A percentile compares a stretch with the other conserved stretches of the same genome.
phyloP scores from a whole-genome alignment of 768 basidiomycete genomes.

The Russula abietina region DNA sequence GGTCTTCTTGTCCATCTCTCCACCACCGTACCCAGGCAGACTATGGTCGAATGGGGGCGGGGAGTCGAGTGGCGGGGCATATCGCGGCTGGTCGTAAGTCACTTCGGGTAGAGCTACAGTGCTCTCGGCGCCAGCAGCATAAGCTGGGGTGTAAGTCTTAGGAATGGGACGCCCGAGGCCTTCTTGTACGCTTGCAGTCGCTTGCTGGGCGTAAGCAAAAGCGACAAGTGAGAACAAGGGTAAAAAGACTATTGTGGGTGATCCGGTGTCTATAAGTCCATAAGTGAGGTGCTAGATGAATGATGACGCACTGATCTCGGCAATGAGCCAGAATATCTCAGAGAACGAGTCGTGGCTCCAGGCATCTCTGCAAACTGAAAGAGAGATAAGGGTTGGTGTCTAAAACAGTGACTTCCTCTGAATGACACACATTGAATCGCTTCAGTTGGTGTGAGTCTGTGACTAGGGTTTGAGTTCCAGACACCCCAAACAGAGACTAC shows the following conservation, averaged over 20 bases:
- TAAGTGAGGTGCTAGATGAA: neutral
- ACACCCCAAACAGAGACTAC: constrained; percentile 31
- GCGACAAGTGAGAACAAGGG: constrained; percentile 59
- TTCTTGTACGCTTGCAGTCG: constrained; percentile 43
- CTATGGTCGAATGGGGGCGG: constrained; percentile 37
- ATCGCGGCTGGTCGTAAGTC: constrained; percentile 25
- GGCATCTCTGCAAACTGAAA: constrained; percentile 52
- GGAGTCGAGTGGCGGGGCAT: constrained; percentile 47
- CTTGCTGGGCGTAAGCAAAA: constrained; percentile 74
- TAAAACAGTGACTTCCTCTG: neutral
- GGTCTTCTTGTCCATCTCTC: constrained; percentile 25
- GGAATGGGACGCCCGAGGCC: constrained; percentile 41
- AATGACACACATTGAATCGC: constrained; percentile 44
- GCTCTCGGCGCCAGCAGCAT: constrained; percentile 20
- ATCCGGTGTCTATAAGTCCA: neutral
- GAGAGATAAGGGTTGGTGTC: constrained; percentile 18
- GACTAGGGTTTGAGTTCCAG: constrained; percentile 28
- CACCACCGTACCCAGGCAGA: constrained; percentile 41
- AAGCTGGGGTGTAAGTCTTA: constrained; percentile 30
- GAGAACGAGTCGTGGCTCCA: constrained; percentile 66
- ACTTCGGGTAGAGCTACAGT: constrained; percentile 24
- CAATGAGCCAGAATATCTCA: constrained; percentile 57
- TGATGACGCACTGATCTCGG: constrained; percentile 47
- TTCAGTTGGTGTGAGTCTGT: constrained; percentile 30
- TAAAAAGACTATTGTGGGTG: constrained; percentile 42